Conservation (phyloP, 305 asterid genomes). For the Fraxinus dipetala region DNA sequence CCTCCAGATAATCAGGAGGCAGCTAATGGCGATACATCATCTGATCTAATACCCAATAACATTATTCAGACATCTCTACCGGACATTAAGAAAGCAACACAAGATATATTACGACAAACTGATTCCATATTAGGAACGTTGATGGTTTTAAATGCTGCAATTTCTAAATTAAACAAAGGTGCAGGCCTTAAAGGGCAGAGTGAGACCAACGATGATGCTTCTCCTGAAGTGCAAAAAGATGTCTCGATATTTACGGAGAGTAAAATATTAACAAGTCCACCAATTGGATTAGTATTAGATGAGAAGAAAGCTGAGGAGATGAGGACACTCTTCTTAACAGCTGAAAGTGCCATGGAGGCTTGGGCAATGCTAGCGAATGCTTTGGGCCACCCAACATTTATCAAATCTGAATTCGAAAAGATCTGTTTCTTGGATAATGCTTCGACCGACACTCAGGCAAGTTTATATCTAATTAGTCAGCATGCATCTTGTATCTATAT, state of each 20-base stretch:
- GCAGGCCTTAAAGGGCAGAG: conserved; percentile 24
- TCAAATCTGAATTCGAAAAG: conserved; percentile 94
- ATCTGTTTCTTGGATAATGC: conserved; percentile 86
- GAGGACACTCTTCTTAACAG: conserved; percentile 89
- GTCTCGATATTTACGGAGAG: conserved; percentile 25
- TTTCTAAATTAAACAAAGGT: conserved; percentile 60
- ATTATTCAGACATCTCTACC: conserved; percentile 48
- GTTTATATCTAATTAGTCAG: conserved; percentile 25
- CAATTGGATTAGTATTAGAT: conserved; percentile 46
- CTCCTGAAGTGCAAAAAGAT: conserved; percentile 33
- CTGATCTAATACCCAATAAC: conserved; percentile 30
- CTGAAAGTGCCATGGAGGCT: conserved; percentile 99
- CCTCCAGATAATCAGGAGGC: conserved; percentile 51
- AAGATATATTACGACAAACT: conserved; percentile 74
- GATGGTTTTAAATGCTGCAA: conserved; percentile 87
- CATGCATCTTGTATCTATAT: background rate
- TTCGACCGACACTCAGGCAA: conserved; percentile 90
- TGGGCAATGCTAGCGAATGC: conserved; percentile 98
- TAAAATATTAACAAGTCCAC: conserved; percentile 23
- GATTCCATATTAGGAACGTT: conserved; percentile 86
- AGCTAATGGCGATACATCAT: conserved; percentile 29
- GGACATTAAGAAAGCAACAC: conserved; percentile 76
- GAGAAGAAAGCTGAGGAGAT: conserved; percentile 93
- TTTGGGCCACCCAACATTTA: conserved; percentile 90
- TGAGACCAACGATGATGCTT: conserved; percentile 36